phyloP scores from a whole-genome alignment of 2,329 filamentous ascomycete genomes.

The Phialophora macrospora region DNA sequence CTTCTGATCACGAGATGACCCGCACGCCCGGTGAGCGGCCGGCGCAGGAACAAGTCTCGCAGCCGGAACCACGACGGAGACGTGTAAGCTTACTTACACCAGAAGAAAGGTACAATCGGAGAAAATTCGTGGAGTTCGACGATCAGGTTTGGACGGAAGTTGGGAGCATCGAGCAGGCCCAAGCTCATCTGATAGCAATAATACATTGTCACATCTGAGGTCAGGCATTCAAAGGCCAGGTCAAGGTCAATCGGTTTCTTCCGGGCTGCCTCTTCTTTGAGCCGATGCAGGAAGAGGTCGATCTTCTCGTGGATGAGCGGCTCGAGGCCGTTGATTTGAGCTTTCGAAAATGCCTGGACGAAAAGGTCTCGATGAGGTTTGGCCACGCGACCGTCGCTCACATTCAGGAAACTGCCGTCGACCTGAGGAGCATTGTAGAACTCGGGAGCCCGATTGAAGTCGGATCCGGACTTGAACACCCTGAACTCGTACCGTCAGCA shows the following conservation, averaged over 20 bases:
- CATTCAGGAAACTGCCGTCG: constrained; percentile 21
- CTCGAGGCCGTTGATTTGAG: constrained; percentile 40
- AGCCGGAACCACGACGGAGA: neutral
- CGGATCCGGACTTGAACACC: constrained; percentile 21
- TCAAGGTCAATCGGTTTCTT: constrained; percentile 18
- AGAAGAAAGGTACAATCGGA: constrained; percentile 24
- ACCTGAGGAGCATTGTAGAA: constrained; percentile 27
- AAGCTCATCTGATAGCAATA: constrained; percentile 28
- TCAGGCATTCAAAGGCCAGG: constrained; percentile 21
- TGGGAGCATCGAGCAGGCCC: constrained; percentile 20
- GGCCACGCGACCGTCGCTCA: constrained; percentile 16
- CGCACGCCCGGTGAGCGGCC: neutral
- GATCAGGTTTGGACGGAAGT: constrained; percentile 17
- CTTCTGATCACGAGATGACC: neutral
- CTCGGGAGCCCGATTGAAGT: constrained; percentile 27
- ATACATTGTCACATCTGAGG: constrained; percentile 24
- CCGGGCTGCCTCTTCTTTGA: constrained; percentile 14
- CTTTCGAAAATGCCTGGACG: constrained; percentile 43
- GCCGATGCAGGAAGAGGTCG: constrained; percentile 15
- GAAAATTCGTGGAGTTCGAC: constrained; percentile 19
- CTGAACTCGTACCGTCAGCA: neutral
- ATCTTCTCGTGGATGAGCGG: constrained; percentile 40
- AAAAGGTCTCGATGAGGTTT: constrained; percentile 33
- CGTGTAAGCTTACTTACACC: constrained; percentile 7
- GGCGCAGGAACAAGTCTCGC: neutral